Conservation (phyloP, 1,139 yeast genomes). For the Starmera stellimalicola region DNA sequence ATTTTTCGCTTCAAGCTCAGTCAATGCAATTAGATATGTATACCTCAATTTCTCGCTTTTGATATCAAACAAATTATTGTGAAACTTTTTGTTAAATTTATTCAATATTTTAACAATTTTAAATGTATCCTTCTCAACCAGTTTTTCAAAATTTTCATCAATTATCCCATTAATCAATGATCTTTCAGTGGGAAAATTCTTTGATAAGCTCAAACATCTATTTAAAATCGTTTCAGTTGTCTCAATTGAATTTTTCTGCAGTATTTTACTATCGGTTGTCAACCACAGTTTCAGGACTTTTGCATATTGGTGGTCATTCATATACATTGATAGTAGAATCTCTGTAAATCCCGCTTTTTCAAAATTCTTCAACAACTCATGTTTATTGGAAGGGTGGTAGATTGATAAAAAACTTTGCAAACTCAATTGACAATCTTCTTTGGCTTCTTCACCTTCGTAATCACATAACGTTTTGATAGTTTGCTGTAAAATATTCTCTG, state of each 20-base stretch:
- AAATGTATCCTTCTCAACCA: conserved; percentile 26
- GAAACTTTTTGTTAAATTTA: conserved; percentile 30
- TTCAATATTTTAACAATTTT: conserved; percentile 31
- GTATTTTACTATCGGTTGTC: conserved; percentile 9
- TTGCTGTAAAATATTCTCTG: conserved; percentile 44
- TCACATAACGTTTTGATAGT: conserved; percentile 44
- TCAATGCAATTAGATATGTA: conserved; percentile 16
- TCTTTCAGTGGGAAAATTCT: conserved; percentile 25
- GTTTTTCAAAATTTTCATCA: conserved; percentile 27
- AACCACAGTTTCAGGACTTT: conserved; percentile 38
- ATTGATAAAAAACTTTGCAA: conserved; percentile 57
- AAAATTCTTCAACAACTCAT: conserved; percentile 38
- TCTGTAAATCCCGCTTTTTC: conserved; percentile 46
- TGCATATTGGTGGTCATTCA: conserved; percentile 41
- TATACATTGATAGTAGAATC: conserved; percentile 51
- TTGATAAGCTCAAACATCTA: conserved; percentile 29
- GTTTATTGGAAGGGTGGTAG: conserved; percentile 48
- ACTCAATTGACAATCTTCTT: conserved; percentile 65
- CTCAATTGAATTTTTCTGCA: conserved; percentile 10
- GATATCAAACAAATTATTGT: conserved; percentile 26
- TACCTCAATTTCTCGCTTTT: conserved; percentile 19
- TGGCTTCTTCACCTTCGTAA: conserved; percentile 26
- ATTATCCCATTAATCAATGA: conserved; percentile 28
- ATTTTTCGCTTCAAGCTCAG: conserved; percentile 13
- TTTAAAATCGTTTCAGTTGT: conserved; percentile 26